Base-by-base conservation (phyloP, 805 yeast species). In the Myxozyma mucilagina region DNA sequence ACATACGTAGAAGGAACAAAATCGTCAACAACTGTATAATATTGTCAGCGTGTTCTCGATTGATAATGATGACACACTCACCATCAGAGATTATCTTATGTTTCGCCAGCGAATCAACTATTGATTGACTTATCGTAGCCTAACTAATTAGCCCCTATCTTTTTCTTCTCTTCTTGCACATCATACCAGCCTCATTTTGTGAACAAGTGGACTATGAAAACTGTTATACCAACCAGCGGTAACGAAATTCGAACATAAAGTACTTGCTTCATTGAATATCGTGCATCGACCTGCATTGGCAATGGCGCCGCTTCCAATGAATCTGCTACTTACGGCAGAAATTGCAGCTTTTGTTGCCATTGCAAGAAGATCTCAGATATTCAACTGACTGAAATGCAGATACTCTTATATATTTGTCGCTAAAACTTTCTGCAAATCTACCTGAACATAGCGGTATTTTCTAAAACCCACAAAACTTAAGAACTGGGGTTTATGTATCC, bases 71-170 rank as follows among this genome's bases (percentile, higher is more conserved):
- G 14, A 47, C 16, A 36, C 24, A n/a, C 64, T 42, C 42, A 54
- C 79, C 79, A 57, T 80, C 83, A n/a, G 80, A 78, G 47, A 81
- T 71, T 11, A 81, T 71, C 57, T 72, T 79, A 64, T 75, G 75
- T 62, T 74, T 76, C 66, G 72, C 72, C 56, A 80, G 65, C 0
- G 78, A 73, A 32, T 78, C 81, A 24, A 73, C 68, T 44, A 74
- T 65, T 6, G 65, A 60, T 35, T 59, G 59, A 42, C 64, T 61
- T 10, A 61, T 61, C 20, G 65, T 61, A 24, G 64, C 65, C 65
- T 61, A 36, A 7, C 14, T 34, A n/a, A 7, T 20, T 18, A 24
- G 10, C 32, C 29, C 13, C 13, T 2, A 35, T 55, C 47, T 8
- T 7, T n/a, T 4, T 10, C 7, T n/a, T 5, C 16, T 5, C 34